A percentile compares a stretch with the other conserved stretches of the same genome.
Conservation (phyloP, 129 eudicot species). For the Lactuca sativa region DNA sequence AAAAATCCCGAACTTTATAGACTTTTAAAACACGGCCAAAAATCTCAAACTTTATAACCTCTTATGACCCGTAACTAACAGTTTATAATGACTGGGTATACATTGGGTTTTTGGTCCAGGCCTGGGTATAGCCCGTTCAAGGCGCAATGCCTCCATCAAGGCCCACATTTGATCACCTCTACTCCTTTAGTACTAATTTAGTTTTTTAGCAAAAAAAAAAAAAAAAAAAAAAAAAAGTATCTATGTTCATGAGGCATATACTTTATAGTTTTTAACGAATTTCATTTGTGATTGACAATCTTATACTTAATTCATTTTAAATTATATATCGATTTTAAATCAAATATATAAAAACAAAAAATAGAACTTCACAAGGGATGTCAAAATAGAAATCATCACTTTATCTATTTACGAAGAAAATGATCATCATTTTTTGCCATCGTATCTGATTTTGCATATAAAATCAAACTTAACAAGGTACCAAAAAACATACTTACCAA, state of each 20-base stretch:
- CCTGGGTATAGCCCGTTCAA: too few relatives aligned
- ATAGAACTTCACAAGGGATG: not conserved
- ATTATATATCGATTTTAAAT: too few relatives aligned
- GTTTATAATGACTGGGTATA: too few relatives aligned
- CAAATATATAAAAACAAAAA: not conserved
- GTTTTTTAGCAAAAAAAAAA: not conserved
- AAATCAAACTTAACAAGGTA: not conserved
- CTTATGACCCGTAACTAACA: too few relatives aligned
- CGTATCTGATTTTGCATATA: not conserved
- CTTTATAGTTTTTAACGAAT: not conserved
- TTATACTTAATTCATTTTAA: not conserved
- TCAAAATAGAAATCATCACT: not conserved
- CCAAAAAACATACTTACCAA: not conserved
- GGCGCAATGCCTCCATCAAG: too few relatives aligned
- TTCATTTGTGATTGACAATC: not conserved
- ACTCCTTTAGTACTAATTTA: too few relatives aligned
- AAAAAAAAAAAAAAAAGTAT: not conserved
- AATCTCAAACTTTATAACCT: too few relatives aligned
- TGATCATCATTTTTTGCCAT: not conserved
- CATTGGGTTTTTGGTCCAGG: too few relatives aligned
- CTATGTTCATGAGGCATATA: not conserved
- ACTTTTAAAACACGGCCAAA: too few relatives aligned
- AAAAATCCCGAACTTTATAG: too few relatives aligned
- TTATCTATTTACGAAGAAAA: not conserved
- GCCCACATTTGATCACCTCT: too few relatives aligned